Conservation (phyloP, 306 rosid genomes). For the Coriaria nepalensis region DNA sequence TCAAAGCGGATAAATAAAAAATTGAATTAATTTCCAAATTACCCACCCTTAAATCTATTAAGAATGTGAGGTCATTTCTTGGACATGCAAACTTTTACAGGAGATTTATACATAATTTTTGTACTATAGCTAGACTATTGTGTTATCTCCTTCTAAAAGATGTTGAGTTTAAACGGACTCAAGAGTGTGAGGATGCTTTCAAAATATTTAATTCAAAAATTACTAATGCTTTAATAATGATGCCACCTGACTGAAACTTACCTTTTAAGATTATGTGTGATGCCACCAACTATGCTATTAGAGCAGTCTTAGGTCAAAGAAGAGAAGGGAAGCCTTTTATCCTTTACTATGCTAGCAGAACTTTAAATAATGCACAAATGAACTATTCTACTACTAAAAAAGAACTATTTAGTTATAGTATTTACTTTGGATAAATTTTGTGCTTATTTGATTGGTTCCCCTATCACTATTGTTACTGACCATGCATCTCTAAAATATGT, state of each 20-base stretch:
- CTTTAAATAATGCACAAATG: too few species aligned
- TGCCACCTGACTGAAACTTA: too few species aligned
- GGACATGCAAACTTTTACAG: too few species aligned
- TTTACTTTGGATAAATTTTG: too few species aligned
- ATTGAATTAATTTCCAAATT: background rate
- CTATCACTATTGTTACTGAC: too few species aligned
- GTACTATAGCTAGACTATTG: background rate
- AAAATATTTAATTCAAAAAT: background rate
- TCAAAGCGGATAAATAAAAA: background rate
- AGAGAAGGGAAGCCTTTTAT: background rate
- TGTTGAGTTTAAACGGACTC: background rate
- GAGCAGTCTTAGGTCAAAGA: background rate
- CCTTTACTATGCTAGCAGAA: background rate
- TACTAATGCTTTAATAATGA: too few species aligned
- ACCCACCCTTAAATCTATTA: background rate
- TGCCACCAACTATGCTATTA: background rate
- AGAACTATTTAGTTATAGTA: too few species aligned
- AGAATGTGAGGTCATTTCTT: background rate
- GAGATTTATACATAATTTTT: slow-evolving; percentile 1
- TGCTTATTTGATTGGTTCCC: too few species aligned
- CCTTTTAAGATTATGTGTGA: too few species aligned
- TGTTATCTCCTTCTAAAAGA: background rate
- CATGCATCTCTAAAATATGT: too few species aligned
- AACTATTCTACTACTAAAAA: too few species aligned
- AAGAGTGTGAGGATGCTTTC: background rate